Evolutionary conservation across 345 rosid species (phyloP).

Genomic region (Acer saccharum): DNA sequence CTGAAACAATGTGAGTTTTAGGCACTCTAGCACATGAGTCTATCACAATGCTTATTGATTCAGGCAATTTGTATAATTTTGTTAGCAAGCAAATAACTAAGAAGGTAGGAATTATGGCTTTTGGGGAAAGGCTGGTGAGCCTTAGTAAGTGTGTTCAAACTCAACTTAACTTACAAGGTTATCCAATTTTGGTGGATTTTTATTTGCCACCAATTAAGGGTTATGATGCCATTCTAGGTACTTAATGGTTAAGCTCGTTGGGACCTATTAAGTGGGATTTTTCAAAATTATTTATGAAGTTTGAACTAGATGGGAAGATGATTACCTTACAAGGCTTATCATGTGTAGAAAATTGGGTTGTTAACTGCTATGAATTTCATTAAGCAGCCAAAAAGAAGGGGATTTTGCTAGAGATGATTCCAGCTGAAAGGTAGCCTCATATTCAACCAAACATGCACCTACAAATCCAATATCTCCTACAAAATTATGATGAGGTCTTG

Average conservation of each 20-base stretch:
- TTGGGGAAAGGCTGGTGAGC: neutral
- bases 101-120: neutral
- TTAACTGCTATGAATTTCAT: neutral
- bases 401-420: neutral
- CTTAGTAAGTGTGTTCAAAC: neutral
- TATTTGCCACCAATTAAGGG: neutral
- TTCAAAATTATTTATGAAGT: neutral
- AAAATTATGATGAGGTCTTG: no score
- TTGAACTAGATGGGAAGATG: neutral
- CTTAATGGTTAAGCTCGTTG: neutral
- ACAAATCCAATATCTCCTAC: no score
- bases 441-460: no score
- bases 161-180: neutral
- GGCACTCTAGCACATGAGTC: neutral
- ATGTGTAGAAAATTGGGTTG: neutral
- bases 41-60: neutral
- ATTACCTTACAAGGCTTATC: neutral
- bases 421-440: no score
- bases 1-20: neutral
- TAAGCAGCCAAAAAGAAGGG: neutral
- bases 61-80: neutral
- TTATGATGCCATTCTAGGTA: neutral
- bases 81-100: neutral
- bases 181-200: neutral
- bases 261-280: neutral